phyloP scores from a whole-genome alignment of 805 yeast genomes.

The Myxozyma neotropica region DNA sequence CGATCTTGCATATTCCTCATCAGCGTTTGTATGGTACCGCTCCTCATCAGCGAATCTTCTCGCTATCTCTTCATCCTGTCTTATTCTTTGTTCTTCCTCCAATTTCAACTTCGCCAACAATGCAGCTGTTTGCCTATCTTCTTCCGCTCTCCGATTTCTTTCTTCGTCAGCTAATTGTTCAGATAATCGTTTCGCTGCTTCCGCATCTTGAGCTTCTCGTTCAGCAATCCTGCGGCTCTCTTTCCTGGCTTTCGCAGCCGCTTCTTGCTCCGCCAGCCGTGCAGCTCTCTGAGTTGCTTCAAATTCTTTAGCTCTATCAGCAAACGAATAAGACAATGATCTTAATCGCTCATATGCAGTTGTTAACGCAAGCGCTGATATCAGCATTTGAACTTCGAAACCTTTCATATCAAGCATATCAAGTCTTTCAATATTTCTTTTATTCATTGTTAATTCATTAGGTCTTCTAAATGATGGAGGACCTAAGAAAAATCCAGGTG shows the following conservation, averaged over 20 bases:
- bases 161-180: background rate
- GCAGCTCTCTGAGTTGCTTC: background rate
- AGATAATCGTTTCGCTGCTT: background rate
- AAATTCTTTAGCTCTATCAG: background rate
- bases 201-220: background rate
- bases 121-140: background rate
- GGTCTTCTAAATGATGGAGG: background rate
- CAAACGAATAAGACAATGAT: background rate
- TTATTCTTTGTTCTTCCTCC: background rate
- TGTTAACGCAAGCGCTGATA: conserved; percentile 5
- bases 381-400: conserved; percentile 5
- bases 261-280: background rate
- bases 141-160: background rate
- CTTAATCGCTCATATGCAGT: background rate
- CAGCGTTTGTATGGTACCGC: background rate
- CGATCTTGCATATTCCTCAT: background rate
- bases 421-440: background rate
- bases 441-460: background rate
- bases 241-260: background rate
- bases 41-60: background rate
- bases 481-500: background rate
- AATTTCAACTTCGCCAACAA: background rate
- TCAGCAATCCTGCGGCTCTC: background rate
- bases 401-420: conserved; percentile 8
- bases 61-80: background rate